Conservation (phyloP, 1,139 yeast genomes). For the Pichia terricola region DNA sequence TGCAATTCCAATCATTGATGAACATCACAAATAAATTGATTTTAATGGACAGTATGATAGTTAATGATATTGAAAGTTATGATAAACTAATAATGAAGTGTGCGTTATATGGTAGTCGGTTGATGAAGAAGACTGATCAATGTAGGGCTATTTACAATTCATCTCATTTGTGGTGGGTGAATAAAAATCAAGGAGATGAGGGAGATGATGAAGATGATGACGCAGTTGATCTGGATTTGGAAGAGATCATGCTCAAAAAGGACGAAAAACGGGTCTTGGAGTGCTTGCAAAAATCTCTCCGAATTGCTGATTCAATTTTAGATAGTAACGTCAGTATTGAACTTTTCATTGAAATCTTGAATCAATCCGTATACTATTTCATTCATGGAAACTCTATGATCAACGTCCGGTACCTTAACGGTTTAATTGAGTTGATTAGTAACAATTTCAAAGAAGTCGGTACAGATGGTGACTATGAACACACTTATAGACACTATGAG, state of each 20-base stretch:
- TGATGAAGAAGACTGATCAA: constrained; percentile 87
- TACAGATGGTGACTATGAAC: constrained; percentile 14
- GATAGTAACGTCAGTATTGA: constrained; percentile 72
- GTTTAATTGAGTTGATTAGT: constrained; percentile 74
- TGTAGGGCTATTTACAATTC: constrained; percentile 85
- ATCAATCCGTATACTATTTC: constrained; percentile 75
- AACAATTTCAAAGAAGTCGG: constrained; percentile 59
- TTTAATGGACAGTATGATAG: constrained; percentile 43
- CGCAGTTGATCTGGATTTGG: constrained; percentile 2
- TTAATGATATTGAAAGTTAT: constrained; percentile 45
- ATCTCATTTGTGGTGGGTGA: constrained; percentile 93
- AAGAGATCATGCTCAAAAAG: constrained; percentile 28
- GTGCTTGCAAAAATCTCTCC: constrained; percentile 63
- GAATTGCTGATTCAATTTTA: constrained; percentile 91
- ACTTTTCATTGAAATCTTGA: constrained; percentile 80
- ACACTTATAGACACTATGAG: constrained; percentile 45
- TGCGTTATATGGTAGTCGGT: constrained; percentile 79
- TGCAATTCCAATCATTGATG: constrained; percentile 40
- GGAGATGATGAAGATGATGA: constrained; percentile 6
- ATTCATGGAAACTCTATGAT: constrained; percentile 72
- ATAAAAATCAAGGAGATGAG: constrained; percentile 33
- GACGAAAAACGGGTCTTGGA: constrained; percentile 59
- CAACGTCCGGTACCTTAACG: constrained; percentile 69
- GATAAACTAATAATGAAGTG: constrained; percentile 76
- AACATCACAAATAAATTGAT: constrained; percentile 53